Conservation (phyloP, 1,284 basidiomycete species). For the Cutaneotrichosporon cavernicola region DNA sequence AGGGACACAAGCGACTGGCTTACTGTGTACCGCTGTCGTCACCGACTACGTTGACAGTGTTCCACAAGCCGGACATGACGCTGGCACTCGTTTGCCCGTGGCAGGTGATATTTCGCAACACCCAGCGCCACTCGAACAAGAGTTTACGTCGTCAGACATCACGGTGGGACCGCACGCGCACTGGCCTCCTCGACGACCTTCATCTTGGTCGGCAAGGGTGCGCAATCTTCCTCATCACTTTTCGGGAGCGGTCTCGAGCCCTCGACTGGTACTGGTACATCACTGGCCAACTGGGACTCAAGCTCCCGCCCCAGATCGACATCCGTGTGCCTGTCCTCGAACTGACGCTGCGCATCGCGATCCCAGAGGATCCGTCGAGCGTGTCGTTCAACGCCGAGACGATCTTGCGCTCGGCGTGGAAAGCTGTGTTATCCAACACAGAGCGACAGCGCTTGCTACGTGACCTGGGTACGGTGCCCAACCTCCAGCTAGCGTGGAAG, state of each 20-base stretch:
- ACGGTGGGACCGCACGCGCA: slow-evolving; percentile 9
- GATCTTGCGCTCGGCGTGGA: slow-evolving; percentile 35
- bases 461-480: slow-evolving; percentile 26
- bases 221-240: slow-evolving; percentile 45
- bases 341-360: slow-evolving; percentile 36
- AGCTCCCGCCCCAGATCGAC: slow-evolving; percentile 42
- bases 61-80: slow-evolving; percentile 47
- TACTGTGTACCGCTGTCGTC: slow-evolving; percentile 43
- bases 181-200: slow-evolving; percentile 17
- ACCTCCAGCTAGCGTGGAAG: slow-evolving; percentile 48
- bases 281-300: slow-evolving; percentile 43
- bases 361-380: slow-evolving; percentile 38
- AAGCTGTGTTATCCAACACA: slow-evolving; percentile 33
- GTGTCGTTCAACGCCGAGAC: slow-evolving; percentile 26
- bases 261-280: slow-evolving; percentile 53
- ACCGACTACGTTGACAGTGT: slow-evolving; percentile 43
- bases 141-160: neutral
- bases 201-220: slow-evolving; percentile 15
- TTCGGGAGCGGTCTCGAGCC: slow-evolving; percentile 43
- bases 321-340: slow-evolving; percentile 40
- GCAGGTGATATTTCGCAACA: slow-evolving; percentile 17
- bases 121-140: slow-evolving; percentile 10
- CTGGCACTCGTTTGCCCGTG: slow-evolving; percentile 31
- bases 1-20: slow-evolving; percentile 41
- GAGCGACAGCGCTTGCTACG: slow-evolving; percentile 33